Evolutionary conservation across 2,329 filamentous ascomycete genomes (phyloP).

Genomic region (Claviceps quebecensis): DNA sequence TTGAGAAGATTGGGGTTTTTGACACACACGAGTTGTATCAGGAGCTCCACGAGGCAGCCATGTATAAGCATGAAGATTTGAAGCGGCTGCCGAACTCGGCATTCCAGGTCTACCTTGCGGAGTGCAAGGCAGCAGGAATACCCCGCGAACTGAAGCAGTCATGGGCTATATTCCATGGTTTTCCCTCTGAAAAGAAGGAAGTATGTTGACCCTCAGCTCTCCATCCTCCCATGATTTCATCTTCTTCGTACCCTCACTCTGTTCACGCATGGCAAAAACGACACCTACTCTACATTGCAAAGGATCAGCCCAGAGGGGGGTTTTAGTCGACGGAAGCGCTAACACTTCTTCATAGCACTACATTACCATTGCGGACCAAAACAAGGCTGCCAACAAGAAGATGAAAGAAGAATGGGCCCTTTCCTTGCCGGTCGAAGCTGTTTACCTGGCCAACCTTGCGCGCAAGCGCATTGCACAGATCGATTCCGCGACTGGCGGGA

Average conservation of each 20-base stretch:
- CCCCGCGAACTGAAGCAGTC: constrained; percentile 11
- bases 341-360: constrained; percentile 15
- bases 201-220: constrained; percentile 20
- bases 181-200: constrained; percentile 28
- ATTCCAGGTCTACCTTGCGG: constrained; percentile 26
- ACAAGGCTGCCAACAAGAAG: constrained; percentile 26
- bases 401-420: constrained; percentile 35
- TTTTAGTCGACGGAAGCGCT: not conserved
- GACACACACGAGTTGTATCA: not conserved
- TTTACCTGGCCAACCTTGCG: constrained; percentile 32
- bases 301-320: not conserved
- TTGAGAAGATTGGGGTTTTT: too few relatives aligned
- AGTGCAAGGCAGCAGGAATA: constrained; percentile 6
- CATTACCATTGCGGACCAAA: constrained; percentile 19
- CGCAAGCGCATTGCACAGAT: constrained; percentile 15
- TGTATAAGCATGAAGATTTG: constrained; percentile 23
- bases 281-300: not conserved
- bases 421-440: constrained; percentile 23
- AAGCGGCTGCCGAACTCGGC: constrained; percentile 15
- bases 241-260: not conserved
- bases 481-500: constrained; percentile 18
- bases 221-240: not conserved
- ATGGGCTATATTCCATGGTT: constrained; percentile 21
- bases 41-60: constrained; percentile 25
- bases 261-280: not conserved